These are phyloP conservation scores for Parafenestella ontariensis DNA, from an alignment of 2,329 filamentous ascomycete genomes.

Conservation along the genomic window DNA sequence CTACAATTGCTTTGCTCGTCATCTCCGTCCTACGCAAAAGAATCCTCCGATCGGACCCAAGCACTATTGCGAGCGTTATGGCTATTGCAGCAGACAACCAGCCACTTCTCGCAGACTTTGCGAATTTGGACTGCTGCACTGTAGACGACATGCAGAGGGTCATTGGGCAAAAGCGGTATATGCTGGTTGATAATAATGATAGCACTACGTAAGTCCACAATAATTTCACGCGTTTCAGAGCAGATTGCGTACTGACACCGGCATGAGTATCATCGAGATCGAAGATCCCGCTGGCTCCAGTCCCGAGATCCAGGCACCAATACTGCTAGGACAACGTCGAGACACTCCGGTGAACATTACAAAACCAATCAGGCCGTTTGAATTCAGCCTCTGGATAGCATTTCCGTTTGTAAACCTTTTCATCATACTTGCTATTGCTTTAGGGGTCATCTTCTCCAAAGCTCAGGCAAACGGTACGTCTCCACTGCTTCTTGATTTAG, in stretches of 20 bases:
- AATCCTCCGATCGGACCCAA: slow-evolving; percentile 43
- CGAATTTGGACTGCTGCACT: slow-evolving; percentile 28
- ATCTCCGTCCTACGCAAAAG: slow-evolving; percentile 23
- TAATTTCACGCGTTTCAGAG: too few relatives aligned
- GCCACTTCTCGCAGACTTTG: slow-evolving; percentile 28
- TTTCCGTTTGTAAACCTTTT: slow-evolving; percentile 25
- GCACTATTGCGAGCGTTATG: slow-evolving; percentile 49
- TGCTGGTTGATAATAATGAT: slow-evolving; percentile 14
- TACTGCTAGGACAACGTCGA: background rate
- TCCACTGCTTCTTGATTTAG: too few relatives aligned
- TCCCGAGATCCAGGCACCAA: background rate
- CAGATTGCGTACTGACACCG: too few relatives aligned
- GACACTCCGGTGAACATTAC: slow-evolving; percentile 9
- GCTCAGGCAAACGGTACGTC: slow-evolving; percentile 20
- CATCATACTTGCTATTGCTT: slow-evolving; percentile 12
- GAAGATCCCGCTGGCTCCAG: background rate
- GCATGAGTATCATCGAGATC: background rate
- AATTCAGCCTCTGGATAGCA: slow-evolving; percentile 26
- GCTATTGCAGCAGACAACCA: slow-evolving; percentile 35
- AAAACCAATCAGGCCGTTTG: slow-evolving; percentile 29
- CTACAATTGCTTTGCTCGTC: slow-evolving; percentile 29
- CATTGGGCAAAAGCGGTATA: slow-evolving; percentile 24
- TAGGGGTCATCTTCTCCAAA: slow-evolving; percentile 27
- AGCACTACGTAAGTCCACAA: too few relatives aligned
- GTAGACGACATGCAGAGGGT: slow-evolving; percentile 21